A percentile compares a stretch with the other conserved stretches of the same genome.
Evolutionary conservation across 495 filamentous ascomycete genomes (phyloP).

Genomic region (Baudoinia panamericana): DNA sequence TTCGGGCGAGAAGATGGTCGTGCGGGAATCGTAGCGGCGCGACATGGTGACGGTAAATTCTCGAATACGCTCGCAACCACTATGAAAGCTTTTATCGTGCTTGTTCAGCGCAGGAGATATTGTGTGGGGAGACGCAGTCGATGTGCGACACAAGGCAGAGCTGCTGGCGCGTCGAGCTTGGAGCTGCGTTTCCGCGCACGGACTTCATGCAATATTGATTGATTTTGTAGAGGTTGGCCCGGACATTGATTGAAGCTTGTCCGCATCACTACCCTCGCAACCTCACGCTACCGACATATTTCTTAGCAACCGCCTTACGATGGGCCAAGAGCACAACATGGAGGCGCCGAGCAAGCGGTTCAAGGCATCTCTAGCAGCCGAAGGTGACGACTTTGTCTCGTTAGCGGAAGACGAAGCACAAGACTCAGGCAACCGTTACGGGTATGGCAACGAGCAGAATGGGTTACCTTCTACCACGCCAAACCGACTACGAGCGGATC

Average conservation of each 20-base stretch:
- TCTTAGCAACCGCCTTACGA: no score
- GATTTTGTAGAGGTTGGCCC: no score
- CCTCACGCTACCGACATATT: no score
- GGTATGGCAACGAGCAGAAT: constrained; percentile 29
- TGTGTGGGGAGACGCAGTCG: background rate
- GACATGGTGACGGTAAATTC: constrained; percentile 54
- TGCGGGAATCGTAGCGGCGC: constrained; percentile 94
- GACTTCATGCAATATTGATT: no score
- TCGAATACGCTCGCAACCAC: background rate
- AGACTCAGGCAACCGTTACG: constrained; percentile 13
- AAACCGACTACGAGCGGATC: background rate
- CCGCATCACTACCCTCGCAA: no score
- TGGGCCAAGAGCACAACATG: constrained; percentile 4
- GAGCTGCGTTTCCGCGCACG: no score
- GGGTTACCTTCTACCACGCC: background rate
- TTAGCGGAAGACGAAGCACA: constrained; percentile 6
- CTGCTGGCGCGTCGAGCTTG: no score
- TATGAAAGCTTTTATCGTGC: background rate
- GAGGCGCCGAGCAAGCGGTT: constrained; percentile 15
- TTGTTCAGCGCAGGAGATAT: background rate
- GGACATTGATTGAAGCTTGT: no score
- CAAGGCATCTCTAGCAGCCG: constrained; percentile 2
- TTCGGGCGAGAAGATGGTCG: constrained; percentile 98
- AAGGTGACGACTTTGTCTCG: constrained; percentile 10
- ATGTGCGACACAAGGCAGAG: no score